These are phyloP conservation scores for Fusarium neocosmosporiellum DNA, from an alignment of 2,329 filamentous ascomycete genomes.

Conservation along the genomic window DNA sequence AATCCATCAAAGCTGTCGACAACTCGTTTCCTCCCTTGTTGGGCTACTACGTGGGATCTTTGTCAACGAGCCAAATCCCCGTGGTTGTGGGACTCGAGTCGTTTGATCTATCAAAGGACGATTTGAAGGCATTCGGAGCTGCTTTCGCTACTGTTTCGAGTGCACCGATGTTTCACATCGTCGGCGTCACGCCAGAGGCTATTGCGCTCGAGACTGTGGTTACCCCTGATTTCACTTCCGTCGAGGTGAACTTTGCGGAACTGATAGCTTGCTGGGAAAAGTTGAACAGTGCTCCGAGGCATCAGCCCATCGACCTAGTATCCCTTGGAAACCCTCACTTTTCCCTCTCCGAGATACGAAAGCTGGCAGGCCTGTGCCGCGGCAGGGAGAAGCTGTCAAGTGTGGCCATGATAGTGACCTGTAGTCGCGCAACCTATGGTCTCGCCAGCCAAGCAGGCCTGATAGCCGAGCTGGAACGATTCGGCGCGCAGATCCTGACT, in stretches of 20 bases:
- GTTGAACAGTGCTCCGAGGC: slow-evolving; percentile 23
- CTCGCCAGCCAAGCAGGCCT: slow-evolving; percentile 42
- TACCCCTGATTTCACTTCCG: neutral
- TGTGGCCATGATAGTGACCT: slow-evolving; percentile 32
- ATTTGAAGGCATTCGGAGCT: slow-evolving; percentile 57
- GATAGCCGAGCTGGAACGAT: slow-evolving; percentile 45
- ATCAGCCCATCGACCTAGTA: slow-evolving; percentile 47
- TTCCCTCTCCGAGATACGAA: slow-evolving; percentile 50
- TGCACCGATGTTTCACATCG: slow-evolving; percentile 58
- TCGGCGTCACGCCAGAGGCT: slow-evolving; percentile 53
- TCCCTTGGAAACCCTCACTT: slow-evolving; percentile 60
- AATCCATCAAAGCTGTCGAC: neutral
- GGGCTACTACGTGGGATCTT: neutral
- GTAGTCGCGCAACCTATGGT: slow-evolving; percentile 3
- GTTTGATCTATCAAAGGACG: slow-evolving; percentile 35
- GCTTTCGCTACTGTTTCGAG: slow-evolving; percentile 56
- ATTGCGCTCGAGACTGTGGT: neutral
- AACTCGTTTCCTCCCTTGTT: neutral
- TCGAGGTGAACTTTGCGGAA: slow-evolving; percentile 3
- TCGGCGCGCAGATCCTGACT: slow-evolving; percentile 54
- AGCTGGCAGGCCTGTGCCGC: slow-evolving; percentile 46
- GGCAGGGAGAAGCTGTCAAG: slow-evolving; percentile 36
- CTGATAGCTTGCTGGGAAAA: slow-evolving; percentile 1
- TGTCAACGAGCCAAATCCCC: neutral
- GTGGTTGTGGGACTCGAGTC: slow-evolving; percentile 33